A percentile compares a stretch with the other conserved stretches of the same genome.
These are phyloP conservation scores for Huntiella savannae DNA, from an alignment of 2,329 filamentous ascomycete species.

Conservation along the genomic window DNA sequence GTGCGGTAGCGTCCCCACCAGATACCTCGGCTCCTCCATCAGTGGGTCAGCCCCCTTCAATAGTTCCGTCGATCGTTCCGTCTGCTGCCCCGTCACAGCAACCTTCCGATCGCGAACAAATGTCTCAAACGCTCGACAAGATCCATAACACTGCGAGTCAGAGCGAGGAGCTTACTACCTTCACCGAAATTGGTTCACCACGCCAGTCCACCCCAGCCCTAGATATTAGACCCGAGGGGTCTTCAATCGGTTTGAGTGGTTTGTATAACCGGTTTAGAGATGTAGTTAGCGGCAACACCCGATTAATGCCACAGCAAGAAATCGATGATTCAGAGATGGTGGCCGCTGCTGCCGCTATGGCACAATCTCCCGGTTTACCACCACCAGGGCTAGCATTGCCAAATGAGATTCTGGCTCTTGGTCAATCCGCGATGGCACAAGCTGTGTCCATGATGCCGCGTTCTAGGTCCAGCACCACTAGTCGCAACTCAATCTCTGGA, in stretches of 20 bases:
- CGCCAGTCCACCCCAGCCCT: slow-evolving; percentile 38
- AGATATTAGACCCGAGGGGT: slow-evolving; percentile 56
- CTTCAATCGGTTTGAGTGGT: slow-evolving; percentile 74
- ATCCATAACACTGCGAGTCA: slow-evolving; percentile 82
- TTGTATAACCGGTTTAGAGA: slow-evolving; percentile 73
- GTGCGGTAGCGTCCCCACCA: background rate
- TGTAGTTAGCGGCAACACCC: slow-evolving; percentile 45
- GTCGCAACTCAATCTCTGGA: slow-evolving; percentile 5
- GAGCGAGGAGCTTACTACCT: slow-evolving; percentile 69
- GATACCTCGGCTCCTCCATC: slow-evolving; percentile 13
- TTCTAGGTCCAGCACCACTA: slow-evolving; percentile 8
- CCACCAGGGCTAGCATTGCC: slow-evolving; percentile 17
- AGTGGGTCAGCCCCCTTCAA: slow-evolving; percentile 15
- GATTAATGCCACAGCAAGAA: slow-evolving; percentile 16
- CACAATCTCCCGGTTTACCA: slow-evolving; percentile 15
- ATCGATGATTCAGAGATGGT: slow-evolving; percentile 24
- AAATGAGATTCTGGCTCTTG: slow-evolving; percentile 16
- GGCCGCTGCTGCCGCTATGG: slow-evolving; percentile 14
- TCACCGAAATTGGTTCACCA: slow-evolving; percentile 73
- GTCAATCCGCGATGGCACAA: slow-evolving; percentile 6
- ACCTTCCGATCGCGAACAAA: slow-evolving; percentile 44
- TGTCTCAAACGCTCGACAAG: slow-evolving; percentile 61
- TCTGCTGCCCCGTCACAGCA: slow-evolving; percentile 21
- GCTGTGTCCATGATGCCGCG: slow-evolving; percentile 4
- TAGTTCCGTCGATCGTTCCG: slow-evolving; percentile 22